These are phyloP conservation scores for Coniferiporia weirii DNA, from an alignment of 1,284 basidiomycete species.

Conservation along the genomic window DNA sequence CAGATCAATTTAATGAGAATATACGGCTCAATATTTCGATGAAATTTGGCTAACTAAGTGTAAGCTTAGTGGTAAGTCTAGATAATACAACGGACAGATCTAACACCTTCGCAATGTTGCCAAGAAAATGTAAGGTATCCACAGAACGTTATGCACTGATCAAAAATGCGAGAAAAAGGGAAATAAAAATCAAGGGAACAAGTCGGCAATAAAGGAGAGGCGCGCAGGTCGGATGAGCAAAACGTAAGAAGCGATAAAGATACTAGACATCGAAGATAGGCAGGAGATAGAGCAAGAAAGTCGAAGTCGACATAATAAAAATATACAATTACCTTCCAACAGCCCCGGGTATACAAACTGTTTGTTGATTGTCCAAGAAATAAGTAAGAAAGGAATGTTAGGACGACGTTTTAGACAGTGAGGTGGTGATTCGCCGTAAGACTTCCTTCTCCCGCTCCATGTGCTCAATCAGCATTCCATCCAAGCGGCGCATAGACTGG, in stretches of 20 bases:
- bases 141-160: constrained; percentile 5
- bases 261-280: background rate
- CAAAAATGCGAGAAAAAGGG: constrained; percentile 23
- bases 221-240: constrained; percentile 8
- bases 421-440: constrained; percentile 60
- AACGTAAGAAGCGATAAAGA: constrained; percentile 4
- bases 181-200: constrained; percentile 9
- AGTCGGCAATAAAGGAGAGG: constrained; percentile 6
- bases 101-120: background rate
- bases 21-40: constrained; percentile 4
- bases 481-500: constrained; percentile 56
- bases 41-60: background rate
- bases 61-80: constrained; percentile 1
- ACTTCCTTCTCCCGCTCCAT: constrained; percentile 67
- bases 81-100: constrained; percentile 10
- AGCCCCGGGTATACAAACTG: constrained; percentile 16
- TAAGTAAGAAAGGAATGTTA: background rate
- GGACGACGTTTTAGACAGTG: constrained; percentile 29
- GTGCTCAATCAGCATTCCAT: constrained; percentile 70
- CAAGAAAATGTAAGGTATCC: constrained; percentile 26
- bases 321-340: constrained; percentile 14
- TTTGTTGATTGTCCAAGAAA: constrained; percentile 1
- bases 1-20: background rate
- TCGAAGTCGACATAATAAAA: background rate
- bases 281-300: background rate